Base-by-base conservation (phyloP, 108 stramenopile species). In the Nitzschia inconspicua region DNA sequence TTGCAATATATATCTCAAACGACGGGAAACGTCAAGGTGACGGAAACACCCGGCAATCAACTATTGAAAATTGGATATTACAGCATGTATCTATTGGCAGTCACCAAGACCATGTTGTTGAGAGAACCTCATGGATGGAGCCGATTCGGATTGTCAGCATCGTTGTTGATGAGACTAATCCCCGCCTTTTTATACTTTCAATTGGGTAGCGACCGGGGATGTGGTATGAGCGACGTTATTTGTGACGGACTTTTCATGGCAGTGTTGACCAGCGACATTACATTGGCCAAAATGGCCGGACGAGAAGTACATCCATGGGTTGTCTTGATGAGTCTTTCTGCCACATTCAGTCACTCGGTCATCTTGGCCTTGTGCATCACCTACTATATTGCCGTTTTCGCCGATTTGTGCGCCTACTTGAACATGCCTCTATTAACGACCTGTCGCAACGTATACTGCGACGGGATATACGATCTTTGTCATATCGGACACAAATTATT, bases 301-400 rank as follows among this genome's bases (percentile, higher is more conserved):
- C 73, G 91, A 40, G 91, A 93, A 73, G 63, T 93, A 28, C 91
- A 93, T 70, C 84, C 86, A 19, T 89, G 88, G 88, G 84, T 93
- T 4, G 85, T 82, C 34, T 52, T 93, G 8, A 93, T 93, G 91
- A 75, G 74, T 10, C 74, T 89, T 57, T 83, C 78, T 20, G 86
- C 86, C 39, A 68, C 88, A 42, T 65, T 89, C 8, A 79, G 76
- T 51, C 80, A 91, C 46, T 72, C 86, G 19, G 77, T 78, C 51
- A 91, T 91, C 58, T 75, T 95, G 63, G 61, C 78, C 25, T 76
- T 91, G 27, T 86, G 88, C 26, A 25, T 80, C 11, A 78, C 88
- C 6, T 95, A 95, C 66, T 95, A 91, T 72, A 79, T 90, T 60
- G 85, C 90, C 32, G 86, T 95, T 64, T 91, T 92, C 75, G 82